Evolutionary conservation across 768 basidiomycete genomes (phyloP).

Genomic region (Leccinum incarnatum): DNA sequence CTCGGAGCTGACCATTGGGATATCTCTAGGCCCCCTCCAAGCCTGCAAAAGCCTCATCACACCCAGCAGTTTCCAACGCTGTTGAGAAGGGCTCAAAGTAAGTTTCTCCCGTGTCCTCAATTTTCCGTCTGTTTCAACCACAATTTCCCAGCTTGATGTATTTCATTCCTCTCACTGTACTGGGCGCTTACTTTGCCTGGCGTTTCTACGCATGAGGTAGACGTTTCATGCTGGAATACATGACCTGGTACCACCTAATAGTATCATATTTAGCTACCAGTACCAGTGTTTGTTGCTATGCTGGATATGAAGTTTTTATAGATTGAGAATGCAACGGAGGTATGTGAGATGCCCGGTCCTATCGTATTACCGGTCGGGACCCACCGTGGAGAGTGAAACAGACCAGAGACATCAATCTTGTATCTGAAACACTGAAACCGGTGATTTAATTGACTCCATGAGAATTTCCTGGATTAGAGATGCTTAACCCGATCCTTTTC

Average conservation of each 20-base stretch:
- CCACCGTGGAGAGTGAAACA: neutral
- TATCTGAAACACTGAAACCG: neutral
- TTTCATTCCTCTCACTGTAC: slow-evolving; percentile 73
- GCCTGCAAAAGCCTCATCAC: slow-evolving; percentile 46
- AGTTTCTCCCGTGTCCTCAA: slow-evolving; percentile 21
- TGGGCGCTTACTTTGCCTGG: slow-evolving; percentile 89
- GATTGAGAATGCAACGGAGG: neutral
- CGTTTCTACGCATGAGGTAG: slow-evolving; percentile 54
- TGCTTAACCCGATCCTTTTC: slow-evolving; percentile 11
- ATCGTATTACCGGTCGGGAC: neutral
- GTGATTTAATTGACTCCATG: neutral
- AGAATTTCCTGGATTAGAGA: neutral
- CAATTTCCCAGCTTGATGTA: slow-evolving; percentile 62
- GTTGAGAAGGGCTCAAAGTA: slow-evolving; percentile 72
- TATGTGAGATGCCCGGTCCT: neutral
- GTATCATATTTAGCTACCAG: slow-evolving; percentile 11
- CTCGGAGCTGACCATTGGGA: slow-evolving; percentile 3
- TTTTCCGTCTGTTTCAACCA: neutral
- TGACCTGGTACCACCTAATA: neutral
- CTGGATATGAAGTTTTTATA: slow-evolving; percentile 17
- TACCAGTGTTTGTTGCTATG: slow-evolving; percentile 15
- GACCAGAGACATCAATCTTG: neutral
- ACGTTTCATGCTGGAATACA: neutral
- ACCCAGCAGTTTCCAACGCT: slow-evolving; percentile 39
- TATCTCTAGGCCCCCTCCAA: slow-evolving; percentile 47